These are phyloP conservation scores for Geopyxis carbonaria DNA, from an alignment of 495 filamentous ascomycete genomes.

Conservation along the genomic window DNA sequence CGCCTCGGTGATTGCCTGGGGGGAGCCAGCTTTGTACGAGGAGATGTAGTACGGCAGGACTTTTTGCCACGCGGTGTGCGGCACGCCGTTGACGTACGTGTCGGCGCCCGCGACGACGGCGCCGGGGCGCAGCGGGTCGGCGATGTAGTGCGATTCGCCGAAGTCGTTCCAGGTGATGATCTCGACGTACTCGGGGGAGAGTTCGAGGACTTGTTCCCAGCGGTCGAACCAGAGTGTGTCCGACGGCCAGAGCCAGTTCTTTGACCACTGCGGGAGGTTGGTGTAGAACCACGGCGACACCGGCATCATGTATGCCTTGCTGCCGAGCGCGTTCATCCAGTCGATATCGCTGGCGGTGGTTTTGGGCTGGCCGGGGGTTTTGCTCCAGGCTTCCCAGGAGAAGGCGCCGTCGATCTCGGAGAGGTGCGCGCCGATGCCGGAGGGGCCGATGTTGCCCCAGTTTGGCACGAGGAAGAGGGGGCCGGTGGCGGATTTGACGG, in stretches of 20 bases:
- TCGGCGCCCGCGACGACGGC: slow-evolving; percentile 37
- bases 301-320: slow-evolving; percentile 63
- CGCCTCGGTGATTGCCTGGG: slow-evolving; percentile 30
- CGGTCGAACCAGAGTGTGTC: slow-evolving; percentile 59
- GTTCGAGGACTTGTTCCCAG: slow-evolving; percentile 48
- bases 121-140: slow-evolving; percentile 33
- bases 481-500: slow-evolving; percentile 29
- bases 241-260: slow-evolving; percentile 59
- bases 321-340: slow-evolving; percentile 33
- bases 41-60: slow-evolving; percentile 48
- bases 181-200: slow-evolving; percentile 49
- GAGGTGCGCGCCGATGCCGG: slow-evolving; percentile 21
- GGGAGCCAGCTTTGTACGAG: slow-evolving; percentile 40
- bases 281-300: slow-evolving; percentile 64
- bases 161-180: slow-evolving; percentile 62
- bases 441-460: slow-evolving; percentile 33
- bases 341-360: slow-evolving; percentile 35
- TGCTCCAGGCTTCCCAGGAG: slow-evolving; percentile 69
- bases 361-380: slow-evolving; percentile 38
- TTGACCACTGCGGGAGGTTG: slow-evolving; percentile 48
- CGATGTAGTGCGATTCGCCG: slow-evolving; percentile 61
- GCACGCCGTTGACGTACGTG: slow-evolving; percentile 33
- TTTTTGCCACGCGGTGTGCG: slow-evolving; percentile 40
- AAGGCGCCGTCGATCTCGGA: slow-evolving; percentile 32
- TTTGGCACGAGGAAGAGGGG: slow-evolving; percentile 32